Base-by-base conservation (phyloP, 176 grass and related monocot genomes). In the Cocos nucifera region DNA sequence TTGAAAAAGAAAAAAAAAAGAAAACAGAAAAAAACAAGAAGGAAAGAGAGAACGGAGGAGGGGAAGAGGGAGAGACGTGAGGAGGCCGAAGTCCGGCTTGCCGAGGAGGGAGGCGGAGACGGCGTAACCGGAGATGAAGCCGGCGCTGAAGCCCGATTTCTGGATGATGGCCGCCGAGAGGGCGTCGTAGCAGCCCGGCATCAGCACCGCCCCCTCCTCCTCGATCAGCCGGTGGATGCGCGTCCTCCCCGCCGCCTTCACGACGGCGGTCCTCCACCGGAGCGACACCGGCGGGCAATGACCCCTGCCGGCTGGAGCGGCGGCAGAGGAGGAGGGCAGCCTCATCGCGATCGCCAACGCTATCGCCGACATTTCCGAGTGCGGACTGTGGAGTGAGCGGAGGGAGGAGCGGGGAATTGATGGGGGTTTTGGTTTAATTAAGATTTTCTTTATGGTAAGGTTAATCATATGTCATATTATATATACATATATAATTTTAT, bases 31-130 rank as follows among this genome's bases (percentile, higher is more conserved):
- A 63, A 63, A 4, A 21, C 6, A 22, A 14, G 2, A 10, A 49
- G 16, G 18, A 44, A 63, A 22, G 16, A 6, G 16, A 44, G 49
- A 50, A 22, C 32, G 10, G 6, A 23, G 10, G 10, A 49, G 15
- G 19, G 22, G 4, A 29, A 30, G 6, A 30, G 53, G n/a, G 17
- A 50, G 12, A 55, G 59, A 80, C 78, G 65, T 75, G 58, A 81
- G 78, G 55, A 81, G 78, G 64, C 78, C 78, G 65, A 81, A 67
- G 59, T 81, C 78, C 2, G 71, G 78, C 24, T 69, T 81, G 71
- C 71, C 78, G 50, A 75, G 78, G 4, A 74, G 71, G 15, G 71
- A 58, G 55, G 65, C 71, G 1, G 78, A 72, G 30, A 76, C 61
- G 4, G 73, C 79, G 54, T 77, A 82, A 25, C 79, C 73, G 57